Conservation (phyloP, 2,329 filamentous ascomycete genomes). For the Calonectria montana region DNA sequence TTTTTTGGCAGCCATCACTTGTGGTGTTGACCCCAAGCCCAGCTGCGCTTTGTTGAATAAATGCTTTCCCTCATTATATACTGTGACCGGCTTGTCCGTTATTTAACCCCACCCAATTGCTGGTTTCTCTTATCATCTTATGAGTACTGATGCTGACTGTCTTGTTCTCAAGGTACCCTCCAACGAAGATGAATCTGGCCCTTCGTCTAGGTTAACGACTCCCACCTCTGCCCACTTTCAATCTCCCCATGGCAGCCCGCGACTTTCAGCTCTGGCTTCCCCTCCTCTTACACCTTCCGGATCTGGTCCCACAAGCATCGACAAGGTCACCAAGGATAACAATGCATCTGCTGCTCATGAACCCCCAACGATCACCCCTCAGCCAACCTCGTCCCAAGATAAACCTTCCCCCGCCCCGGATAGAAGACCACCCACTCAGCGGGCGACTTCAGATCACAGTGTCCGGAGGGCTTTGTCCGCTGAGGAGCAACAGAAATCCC, state of each 20-base stretch:
- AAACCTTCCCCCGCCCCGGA: conserved; percentile 57
- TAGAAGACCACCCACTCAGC: conserved; percentile 53
- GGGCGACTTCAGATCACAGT: conserved; percentile 56
- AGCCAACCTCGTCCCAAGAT: conserved; percentile 70
- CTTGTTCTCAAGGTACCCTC: conserved; percentile 63
- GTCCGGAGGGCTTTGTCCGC: conserved; percentile 56
- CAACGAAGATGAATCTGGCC: conserved; percentile 69
- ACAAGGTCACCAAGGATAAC: conserved; percentile 47
- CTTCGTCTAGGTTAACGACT: conserved; percentile 72
- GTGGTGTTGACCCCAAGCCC: not conserved
- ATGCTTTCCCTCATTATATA: not conserved
- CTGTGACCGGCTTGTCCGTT: not conserved
- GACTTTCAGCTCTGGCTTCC: conserved; percentile 80
- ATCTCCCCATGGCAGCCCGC: conserved; percentile 76
- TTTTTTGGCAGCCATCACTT: conserved; percentile 7
- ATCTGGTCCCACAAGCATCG: conserved; percentile 60
- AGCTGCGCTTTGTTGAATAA: not conserved
- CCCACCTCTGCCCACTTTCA: conserved; percentile 72
- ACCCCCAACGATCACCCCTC: conserved; percentile 71
- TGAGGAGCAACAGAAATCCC: conserved; percentile 53
- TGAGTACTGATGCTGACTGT: conserved; percentile 42
- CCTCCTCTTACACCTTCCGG: conserved; percentile 90
- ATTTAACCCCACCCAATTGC: not conserved
- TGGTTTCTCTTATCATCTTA: not conserved
- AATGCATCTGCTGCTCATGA: conserved; percentile 51